Percentiles rank a stretch among this genome's conserved stretches.
Evolutionary conservation across 305 asterid genomes (phyloP).

Genomic region (Fraxinus latifolia): DNA sequence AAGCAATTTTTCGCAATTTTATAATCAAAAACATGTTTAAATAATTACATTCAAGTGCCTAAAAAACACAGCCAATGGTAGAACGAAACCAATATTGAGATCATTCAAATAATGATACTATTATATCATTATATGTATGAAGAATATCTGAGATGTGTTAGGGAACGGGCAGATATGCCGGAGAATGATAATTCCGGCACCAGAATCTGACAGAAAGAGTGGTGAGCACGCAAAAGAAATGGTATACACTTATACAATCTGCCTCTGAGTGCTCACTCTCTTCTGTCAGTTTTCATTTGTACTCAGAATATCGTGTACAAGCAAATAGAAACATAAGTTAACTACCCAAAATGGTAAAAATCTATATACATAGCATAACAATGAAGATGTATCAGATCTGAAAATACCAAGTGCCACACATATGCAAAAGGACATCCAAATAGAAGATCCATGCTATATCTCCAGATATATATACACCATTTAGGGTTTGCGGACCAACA

Average conservation of each 20-base stretch:
- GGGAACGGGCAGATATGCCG: not conserved
- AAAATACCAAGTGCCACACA: not conserved
- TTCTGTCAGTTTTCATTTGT: conserved; percentile 8
- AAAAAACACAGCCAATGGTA: not conserved
- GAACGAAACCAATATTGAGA: not conserved
- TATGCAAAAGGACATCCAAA: not conserved
- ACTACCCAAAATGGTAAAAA: not conserved
- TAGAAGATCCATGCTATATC: not conserved
- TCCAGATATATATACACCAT: not conserved
- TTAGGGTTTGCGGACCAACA: conserved; percentile 2
- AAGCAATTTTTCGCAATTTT: not conserved
- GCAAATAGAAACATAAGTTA: not conserved
- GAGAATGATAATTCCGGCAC: not conserved
- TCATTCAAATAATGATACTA: not conserved
- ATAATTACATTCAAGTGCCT: not conserved
- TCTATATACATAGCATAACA: not conserved
- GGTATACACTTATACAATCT: not conserved
- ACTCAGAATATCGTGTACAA: not conserved
- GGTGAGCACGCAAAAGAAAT: conserved; percentile 8
- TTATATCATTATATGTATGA: not conserved
- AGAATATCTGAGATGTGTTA: not conserved
- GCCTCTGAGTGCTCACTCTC: conserved; percentile 15
- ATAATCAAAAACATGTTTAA: not conserved
- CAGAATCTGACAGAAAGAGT: conserved; percentile 6
- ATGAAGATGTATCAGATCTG: not conserved